These are phyloP conservation scores for Zygoascus tannicola DNA, from an alignment of 805 yeast genomes.

Conservation along the genomic window DNA sequence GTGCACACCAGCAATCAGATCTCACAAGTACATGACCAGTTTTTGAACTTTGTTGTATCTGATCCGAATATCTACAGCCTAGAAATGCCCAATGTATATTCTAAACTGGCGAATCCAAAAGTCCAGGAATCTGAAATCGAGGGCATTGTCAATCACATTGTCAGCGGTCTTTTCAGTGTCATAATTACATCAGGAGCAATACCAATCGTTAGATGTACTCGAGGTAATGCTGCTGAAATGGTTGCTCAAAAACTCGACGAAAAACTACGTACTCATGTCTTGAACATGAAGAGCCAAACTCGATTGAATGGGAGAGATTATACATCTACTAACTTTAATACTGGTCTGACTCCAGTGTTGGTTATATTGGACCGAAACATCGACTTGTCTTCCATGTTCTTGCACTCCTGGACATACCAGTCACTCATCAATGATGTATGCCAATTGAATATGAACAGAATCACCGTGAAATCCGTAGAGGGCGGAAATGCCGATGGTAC, in stretches of 20 bases:
- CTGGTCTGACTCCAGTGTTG: conserved; percentile 59
- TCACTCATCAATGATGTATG: conserved; percentile 93
- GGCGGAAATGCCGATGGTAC: conserved; percentile 11
- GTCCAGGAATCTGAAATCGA: conserved; percentile 72
- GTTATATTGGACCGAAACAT: conserved; percentile 79
- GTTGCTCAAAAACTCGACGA: conserved; percentile 81
- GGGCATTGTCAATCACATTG: conserved; percentile 54
- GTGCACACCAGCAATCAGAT: conserved; percentile 56
- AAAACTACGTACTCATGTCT: conserved; percentile 74
- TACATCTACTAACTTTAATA: conserved; percentile 16
- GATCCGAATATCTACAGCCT: conserved; percentile 86
- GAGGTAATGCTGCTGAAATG: conserved; percentile 92
- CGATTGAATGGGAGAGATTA: conserved; percentile 6
- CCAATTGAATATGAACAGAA: conserved; percentile 67
- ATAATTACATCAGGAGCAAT: conserved; percentile 68
- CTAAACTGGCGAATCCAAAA: conserved; percentile 57
- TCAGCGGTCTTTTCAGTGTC: conserved; percentile 71
- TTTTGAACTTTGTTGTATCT: conserved; percentile 81
- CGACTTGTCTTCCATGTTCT: conserved; percentile 87
- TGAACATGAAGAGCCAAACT: conserved; percentile 39
- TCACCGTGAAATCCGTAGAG: conserved; percentile 27
- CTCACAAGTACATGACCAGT: conserved; percentile 89
- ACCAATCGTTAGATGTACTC: conserved; percentile 85
- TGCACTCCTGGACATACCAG: conserved; percentile 97
- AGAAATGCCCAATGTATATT: conserved; percentile 57